Evolutionary conservation across 352 stramenopile genomes (phyloP), one percentile per base, ranked within the genome.

Genomic region (Thalassiosira sp.): DNA sequence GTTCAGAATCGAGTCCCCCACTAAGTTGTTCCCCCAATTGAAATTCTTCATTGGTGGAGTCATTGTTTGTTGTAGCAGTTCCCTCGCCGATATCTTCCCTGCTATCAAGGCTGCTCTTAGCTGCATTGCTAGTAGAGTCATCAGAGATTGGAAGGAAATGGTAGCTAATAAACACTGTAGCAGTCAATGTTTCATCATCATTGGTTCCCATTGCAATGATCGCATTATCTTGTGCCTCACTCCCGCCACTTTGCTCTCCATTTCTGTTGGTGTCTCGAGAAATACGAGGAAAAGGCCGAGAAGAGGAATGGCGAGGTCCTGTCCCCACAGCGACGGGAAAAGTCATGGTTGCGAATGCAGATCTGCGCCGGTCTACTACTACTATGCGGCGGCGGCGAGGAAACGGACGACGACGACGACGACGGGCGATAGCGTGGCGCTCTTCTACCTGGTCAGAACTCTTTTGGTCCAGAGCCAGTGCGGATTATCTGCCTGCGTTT

Each of bases 161-260:
- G 53, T 83, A 83, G 33, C 46, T 57, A 42, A 83, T 68, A 58
- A 83, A 79, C 16, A 83, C 60, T 42, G 62, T 76, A 1, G 67
- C 67, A n/a, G 57, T 52, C 22, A 83, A 31, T 28, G 54, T 70
- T 66, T 77, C 67, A 40, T 79, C 67, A 24, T 53, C 42, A 65
- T 83, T 83, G 16, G 61, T 79, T 28, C 67, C 75, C 48, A 72
- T 71, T 11, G 67, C 51, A 61, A 83, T 72, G 18, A 79, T 60
- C 5, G 56, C 67, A 58, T 74, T 5, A 56, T 63, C 18, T 5
- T 57, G 10, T 13, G 27, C 24, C n/a, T 65, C 49, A 18, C 25
- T 40, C n/a, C 52, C 42, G 28, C 37, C 53, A 42, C 31, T 45
- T 56, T 59, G 37, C 25, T 57, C n/a, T 49, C 33, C 27, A 37